Evolutionary conservation across 1,139 yeast species (phyloP).

Genomic region (Pichia sp.): DNA sequence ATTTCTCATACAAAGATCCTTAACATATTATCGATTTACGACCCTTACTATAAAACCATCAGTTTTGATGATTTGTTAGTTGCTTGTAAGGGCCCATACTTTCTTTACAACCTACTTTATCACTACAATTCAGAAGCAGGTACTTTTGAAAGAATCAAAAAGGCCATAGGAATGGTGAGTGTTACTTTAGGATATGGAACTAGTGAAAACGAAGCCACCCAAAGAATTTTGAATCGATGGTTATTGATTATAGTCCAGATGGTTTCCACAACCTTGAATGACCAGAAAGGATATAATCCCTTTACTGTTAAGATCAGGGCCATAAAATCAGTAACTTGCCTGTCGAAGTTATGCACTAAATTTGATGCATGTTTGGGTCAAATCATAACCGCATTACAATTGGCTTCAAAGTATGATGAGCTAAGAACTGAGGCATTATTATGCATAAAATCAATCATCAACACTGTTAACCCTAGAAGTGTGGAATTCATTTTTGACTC

Average conservation of each 20-base stretch:
- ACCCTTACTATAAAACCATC: slow-evolving; percentile 36
- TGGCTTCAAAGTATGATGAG: slow-evolving; percentile 62
- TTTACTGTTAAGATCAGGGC: slow-evolving; percentile 69
- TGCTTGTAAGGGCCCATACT: slow-evolving; percentile 36
- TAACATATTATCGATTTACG: slow-evolving; percentile 51
- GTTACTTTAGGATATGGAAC: slow-evolving; percentile 27
- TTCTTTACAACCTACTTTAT: slow-evolving; percentile 27
- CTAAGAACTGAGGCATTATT: slow-evolving; percentile 60
- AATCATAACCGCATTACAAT: slow-evolving; percentile 79
- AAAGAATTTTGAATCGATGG: slow-evolving; percentile 31
- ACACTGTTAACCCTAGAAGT: slow-evolving; percentile 47
- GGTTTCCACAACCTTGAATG: slow-evolving; percentile 76
- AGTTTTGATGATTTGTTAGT: slow-evolving; percentile 44
- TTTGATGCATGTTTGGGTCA: slow-evolving; percentile 83
- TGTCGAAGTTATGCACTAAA: slow-evolving; percentile 57
- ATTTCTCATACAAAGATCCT: slow-evolving; percentile 50
- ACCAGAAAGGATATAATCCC: slow-evolving; percentile 65
- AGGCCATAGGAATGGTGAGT: slow-evolving; percentile 39
- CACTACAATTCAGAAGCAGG: slow-evolving; percentile 23
- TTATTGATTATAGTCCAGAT: slow-evolving; percentile 75
- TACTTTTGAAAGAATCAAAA: slow-evolving; percentile 33
- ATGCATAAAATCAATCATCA: slow-evolving; percentile 62
- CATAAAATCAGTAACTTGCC: slow-evolving; percentile 65
- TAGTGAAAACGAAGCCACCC: slow-evolving; percentile 9
- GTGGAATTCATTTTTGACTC: slow-evolving; percentile 53